Evolutionary conservation across 2,329 filamentous ascomycete genomes (phyloP).

Genomic region (Akanthomyces lecanii): DNA sequence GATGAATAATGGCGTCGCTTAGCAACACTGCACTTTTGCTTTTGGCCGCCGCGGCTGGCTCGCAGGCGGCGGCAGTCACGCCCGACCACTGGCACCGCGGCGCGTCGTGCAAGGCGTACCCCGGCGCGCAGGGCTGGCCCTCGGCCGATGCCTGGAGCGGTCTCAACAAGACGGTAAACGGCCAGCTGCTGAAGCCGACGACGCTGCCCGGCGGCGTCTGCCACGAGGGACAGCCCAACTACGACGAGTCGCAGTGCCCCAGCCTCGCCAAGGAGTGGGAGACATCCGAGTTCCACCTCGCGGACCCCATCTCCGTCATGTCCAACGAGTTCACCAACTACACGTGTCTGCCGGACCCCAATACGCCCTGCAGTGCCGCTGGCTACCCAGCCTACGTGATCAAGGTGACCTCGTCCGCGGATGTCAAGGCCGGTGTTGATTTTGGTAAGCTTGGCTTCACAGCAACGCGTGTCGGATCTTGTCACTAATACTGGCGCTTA

Average conservation of each 20-base stretch:
- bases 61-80: not conserved
- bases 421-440: conserved; percentile 34
- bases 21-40: not conserved
- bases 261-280: conserved; percentile 24
- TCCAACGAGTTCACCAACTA: conserved; percentile 45
- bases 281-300: conserved; percentile 26
- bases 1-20: not conserved
- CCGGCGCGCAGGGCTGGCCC: not conserved
- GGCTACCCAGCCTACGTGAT: conserved; percentile 36
- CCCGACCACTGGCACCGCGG: not conserved
- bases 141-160: not conserved
- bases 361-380: conserved; percentile 29
- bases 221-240: conserved; percentile 25
- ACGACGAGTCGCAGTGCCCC: conserved; percentile 27
- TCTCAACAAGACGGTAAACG: conserved; percentile 10
- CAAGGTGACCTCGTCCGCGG: conserved; percentile 30
- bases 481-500: conserved; percentile 19
- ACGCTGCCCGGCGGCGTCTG: conserved; percentile 28
- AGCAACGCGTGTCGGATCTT: not conserved
- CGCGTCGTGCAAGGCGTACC: conserved; percentile 11
- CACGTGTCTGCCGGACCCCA: conserved; percentile 43
- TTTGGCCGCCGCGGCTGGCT: not conserved
- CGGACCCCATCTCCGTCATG: conserved; percentile 30
- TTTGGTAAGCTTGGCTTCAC: conserved; percentile 34
- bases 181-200: conserved; percentile 6